phyloP scores from a whole-genome alignment of 2,329 filamentous ascomycete genomes.

The Berkeleyomyces rouxiae region DNA sequence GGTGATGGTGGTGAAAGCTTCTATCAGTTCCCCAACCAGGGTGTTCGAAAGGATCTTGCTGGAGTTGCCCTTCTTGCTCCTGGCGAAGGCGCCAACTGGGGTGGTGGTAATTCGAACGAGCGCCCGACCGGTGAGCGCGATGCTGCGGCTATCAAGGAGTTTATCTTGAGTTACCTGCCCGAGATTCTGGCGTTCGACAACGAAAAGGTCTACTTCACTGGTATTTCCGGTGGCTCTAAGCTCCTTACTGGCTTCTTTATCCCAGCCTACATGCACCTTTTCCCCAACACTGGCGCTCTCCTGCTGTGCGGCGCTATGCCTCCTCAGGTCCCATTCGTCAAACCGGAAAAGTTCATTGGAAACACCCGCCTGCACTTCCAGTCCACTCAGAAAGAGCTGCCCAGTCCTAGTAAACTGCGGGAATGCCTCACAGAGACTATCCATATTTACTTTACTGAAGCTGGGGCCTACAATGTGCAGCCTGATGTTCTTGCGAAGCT shows the following conservation, averaged over 20 bases:
- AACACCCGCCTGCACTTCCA: slow-evolving; percentile 40
- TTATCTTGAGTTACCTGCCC: slow-evolving; percentile 37
- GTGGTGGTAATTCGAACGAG: slow-evolving; percentile 31
- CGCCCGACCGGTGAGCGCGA: slow-evolving; percentile 39
- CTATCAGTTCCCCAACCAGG: slow-evolving; percentile 40
- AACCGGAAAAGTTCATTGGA: slow-evolving; percentile 25
- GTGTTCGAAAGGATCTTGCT: slow-evolving; percentile 32
- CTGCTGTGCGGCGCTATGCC: slow-evolving; percentile 38
- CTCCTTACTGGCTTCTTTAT: slow-evolving; percentile 41
- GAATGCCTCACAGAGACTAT: slow-evolving; percentile 33
- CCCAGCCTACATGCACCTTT: slow-evolving; percentile 36
- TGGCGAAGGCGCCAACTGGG: slow-evolving; percentile 38
- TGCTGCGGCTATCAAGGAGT: slow-evolving; percentile 36
- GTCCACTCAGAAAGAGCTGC: slow-evolving; percentile 34
- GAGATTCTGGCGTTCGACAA: slow-evolving; percentile 36
- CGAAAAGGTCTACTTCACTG: slow-evolving; percentile 38
- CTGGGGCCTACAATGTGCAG: slow-evolving; percentile 10
- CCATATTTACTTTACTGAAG: slow-evolving; percentile 33
- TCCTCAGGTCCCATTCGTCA: slow-evolving; percentile 35
- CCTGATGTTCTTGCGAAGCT: slow-evolving; percentile 28
- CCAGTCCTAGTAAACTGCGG: slow-evolving; percentile 25
- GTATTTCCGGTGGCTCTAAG: slow-evolving; percentile 37
- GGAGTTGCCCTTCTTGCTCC: slow-evolving; percentile 38
- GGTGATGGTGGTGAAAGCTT: slow-evolving; percentile 43
- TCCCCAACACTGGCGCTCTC: slow-evolving; percentile 32